Base-by-base conservation (phyloP, 208 protist genomes). In the Leptomonas pyrrhocoris region DNA sequence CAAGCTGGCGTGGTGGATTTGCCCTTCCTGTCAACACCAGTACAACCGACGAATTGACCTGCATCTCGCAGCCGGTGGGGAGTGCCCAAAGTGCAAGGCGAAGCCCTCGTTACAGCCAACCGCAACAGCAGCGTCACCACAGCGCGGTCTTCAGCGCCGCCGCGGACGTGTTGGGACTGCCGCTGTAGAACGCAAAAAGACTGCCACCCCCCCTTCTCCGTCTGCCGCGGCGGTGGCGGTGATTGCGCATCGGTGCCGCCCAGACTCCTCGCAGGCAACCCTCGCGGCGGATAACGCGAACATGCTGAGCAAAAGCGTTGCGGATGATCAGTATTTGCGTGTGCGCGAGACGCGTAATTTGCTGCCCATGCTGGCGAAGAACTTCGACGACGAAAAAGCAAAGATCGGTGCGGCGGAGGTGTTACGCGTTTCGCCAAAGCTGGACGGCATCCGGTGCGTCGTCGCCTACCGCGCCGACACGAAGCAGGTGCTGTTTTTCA, bases 381-480 rank as follows among this genome's bases (percentile, higher is more conserved):
- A 76, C 75, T 94, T 77, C 68, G 76, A 84, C 13, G 89, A 92
- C 42, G 86, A 92, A 54, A 28, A 25, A 12, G 46, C 65, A 19
- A 88, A 84, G 72, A 94, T 94, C 65, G 70, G 50, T 2, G 46
- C 63, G 4, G 62, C 68, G 13, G 92, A 94, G 54, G 30, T 77
- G 51, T 21, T 96, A 19, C 75, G 69, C 16, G 86, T 93, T 28
- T 97, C 93, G 8, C 93, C 93, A 1, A 97, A 97, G 80, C 83
- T 97, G 19, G 93, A 97, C 48, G 93, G 93, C 36, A 90, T 97
- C n/a, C 93, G 93, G 43, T 97, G 93, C 65, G 65, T 97, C 30
- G 86, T 80, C 15, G 80, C 88, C 16, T 93, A 87, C 77, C 84
- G 93, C 73, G 30, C 34, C 0, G 56, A 80, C 62, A 75, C 81